Percentiles rank a stretch among this genome's conserved stretches.
phyloP scores from a whole-genome alignment of 805 yeast genomes.

The Limtongia smithiae region DNA sequence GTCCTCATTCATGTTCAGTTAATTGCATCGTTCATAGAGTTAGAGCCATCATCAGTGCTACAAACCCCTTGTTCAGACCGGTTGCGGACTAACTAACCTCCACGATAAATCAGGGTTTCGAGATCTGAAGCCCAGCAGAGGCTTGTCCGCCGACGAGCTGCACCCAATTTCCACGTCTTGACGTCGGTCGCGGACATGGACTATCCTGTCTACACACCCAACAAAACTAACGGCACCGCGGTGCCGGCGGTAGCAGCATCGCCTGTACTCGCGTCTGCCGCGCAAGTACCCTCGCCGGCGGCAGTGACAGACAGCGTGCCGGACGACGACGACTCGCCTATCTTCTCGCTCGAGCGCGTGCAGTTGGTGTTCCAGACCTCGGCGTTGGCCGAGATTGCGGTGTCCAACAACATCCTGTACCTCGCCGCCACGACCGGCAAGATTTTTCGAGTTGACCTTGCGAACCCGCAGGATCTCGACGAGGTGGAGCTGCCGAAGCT shows the following conservation, averaged over 20 bases:
- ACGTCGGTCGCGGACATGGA: conserved; percentile 10
- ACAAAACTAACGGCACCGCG: neutral
- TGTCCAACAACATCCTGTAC: conserved; percentile 53
- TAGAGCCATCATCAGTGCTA: too few relatives aligned
- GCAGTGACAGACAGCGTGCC: conserved; percentile 3
- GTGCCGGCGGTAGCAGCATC: neutral
- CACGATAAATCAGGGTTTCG: too few relatives aligned
- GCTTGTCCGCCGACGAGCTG: too few relatives aligned
- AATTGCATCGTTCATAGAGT: too few relatives aligned
- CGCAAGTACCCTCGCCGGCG: conserved; percentile 15
- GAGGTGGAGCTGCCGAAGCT: conserved; percentile 34
- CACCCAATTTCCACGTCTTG: too few relatives aligned
- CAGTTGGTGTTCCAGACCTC: conserved; percentile 51
- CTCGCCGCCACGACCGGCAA: conserved; percentile 52
- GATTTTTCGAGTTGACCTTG: conserved; percentile 63
- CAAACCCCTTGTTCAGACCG: too few relatives aligned
- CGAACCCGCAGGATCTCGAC: conserved; percentile 58
- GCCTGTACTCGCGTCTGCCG: too few relatives aligned
- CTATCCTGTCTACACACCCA: conserved; percentile 9
- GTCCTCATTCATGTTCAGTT: too few relatives aligned
- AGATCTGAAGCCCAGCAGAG: too few relatives aligned
- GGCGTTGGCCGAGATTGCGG: conserved; percentile 50
- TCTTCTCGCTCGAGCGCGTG: conserved; percentile 42
- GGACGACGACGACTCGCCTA: conserved; percentile 24
- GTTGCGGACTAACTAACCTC: too few relatives aligned